Evolutionary conservation across 257 asterid genomes (phyloP).

Genomic region (Solanum bulbocastanum): DNA sequence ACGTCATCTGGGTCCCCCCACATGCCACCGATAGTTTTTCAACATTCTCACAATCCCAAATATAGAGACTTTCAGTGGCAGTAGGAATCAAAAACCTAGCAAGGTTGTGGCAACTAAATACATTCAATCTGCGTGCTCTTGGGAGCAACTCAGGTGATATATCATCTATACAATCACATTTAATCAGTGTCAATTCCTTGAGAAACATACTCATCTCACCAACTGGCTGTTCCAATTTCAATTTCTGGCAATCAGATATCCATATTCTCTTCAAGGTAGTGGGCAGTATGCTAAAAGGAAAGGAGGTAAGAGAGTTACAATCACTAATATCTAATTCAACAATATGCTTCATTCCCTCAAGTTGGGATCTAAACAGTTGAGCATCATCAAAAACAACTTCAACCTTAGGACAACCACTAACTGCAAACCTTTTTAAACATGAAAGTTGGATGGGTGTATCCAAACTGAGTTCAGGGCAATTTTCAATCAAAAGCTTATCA

Average conservation of each 20-base stretch:
- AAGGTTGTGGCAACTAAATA: accelerated
- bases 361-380: no score
- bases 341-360: no score
- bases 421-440: accelerated
- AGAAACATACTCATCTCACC: not conserved
- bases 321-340: accelerated
- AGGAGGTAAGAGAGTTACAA: not conserved
- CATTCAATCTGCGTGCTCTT: accelerated
- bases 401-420: no score
- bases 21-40: not conserved
- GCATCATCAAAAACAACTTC: no score
- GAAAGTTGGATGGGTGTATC: no score
- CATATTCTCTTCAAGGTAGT: no score
- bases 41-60: not conserved
- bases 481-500: no score
- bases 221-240: no score
- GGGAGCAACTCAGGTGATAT: not conserved
- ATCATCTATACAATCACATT: not conserved
- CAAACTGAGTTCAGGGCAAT: no score
- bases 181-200: accelerated
- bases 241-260: no score
- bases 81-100: not conserved
- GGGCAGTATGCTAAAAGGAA: not conserved
- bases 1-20: not conserved
- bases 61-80: accelerated